Base-by-base conservation (phyloP, 2,329 filamentous ascomycete genomes). In the Fusarium torreyae region DNA sequence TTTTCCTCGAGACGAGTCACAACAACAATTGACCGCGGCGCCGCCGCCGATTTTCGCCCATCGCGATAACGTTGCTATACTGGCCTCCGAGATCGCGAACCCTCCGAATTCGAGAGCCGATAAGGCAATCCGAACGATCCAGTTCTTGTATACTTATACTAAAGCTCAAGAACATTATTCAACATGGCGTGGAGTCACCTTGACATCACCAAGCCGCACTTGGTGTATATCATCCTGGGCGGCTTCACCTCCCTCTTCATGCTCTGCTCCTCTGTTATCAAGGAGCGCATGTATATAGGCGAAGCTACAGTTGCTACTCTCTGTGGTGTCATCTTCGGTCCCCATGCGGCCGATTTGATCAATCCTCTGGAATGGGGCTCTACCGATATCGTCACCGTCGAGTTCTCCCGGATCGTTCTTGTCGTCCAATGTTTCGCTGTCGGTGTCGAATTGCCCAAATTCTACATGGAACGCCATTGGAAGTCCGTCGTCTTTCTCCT, bases 401-500 rank as follows among this genome's bases (percentile, higher is more conserved):
- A 97, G 77, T 94, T 96, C 83, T 94, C 94, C 44, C 91, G 94
- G 70, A 92, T 97, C 73, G 93, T 97, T 68, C 87, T 97, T 43
- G 94, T 97, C 68, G 93, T 97, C 33, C 94, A 97, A 83, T 97
- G 94, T 82, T 97, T 97, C 79, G 93, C 94, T 76, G 90, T 97
- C 52, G 94, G 94, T 53, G 93, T 97, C 82, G 93, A 97, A 82
- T 83, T 97, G 85, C 94, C 94, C 31, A 93, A 93, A 79, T 92
- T 91, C 69, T 99, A 99, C 83, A 99, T 99, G 96, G 96, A 98
- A 78, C 91, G 90, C 74, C 96, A 99, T 81, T 99, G 96, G 96
- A 92, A 88, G 76, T 98, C 95, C 1, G 96, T 99, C 66, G 84
- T 92, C 15, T 89, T 97, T 75, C 85, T 99, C 63, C 88, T 99